phyloP scores from a whole-genome alignment of 768 basidiomycete species.

The Ephemerocybe angulata region DNA sequence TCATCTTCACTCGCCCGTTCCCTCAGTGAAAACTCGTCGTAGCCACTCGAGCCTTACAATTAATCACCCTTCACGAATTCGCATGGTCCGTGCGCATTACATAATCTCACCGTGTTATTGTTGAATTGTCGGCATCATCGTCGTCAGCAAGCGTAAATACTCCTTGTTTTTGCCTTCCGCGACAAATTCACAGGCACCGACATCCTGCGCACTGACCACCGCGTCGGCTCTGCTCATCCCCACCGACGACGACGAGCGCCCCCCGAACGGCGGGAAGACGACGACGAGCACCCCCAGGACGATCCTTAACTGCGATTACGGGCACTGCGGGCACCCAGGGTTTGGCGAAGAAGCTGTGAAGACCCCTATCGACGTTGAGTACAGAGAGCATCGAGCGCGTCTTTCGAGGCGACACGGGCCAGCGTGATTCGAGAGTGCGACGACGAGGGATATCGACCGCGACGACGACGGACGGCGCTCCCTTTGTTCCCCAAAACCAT shows the following conservation, averaged over 20 bases:
- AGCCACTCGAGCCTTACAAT: no score
- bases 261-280: not conserved
- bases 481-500: not conserved
- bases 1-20: no score
- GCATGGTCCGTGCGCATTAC: conserved; percentile 21
- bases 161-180: conserved; percentile 16
- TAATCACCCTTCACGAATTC: no score
- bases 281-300: not conserved
- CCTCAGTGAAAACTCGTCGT: no score
- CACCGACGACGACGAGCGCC: not conserved
- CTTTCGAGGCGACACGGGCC: not conserved
- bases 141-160: conserved; percentile 13
- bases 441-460: not conserved
- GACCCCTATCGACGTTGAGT: not conserved
- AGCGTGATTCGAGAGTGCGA: not conserved
- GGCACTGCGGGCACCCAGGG: no score
- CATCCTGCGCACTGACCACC: not conserved
- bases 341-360: not conserved
- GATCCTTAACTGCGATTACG: not conserved
- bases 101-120: not conserved
- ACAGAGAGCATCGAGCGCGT: not conserved
- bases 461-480: not conserved
- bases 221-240: no score
- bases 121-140: conserved; percentile 3
- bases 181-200: not conserved